Conservation (phyloP, 75 land plant species). For the Picea sitchensis region DNA sequence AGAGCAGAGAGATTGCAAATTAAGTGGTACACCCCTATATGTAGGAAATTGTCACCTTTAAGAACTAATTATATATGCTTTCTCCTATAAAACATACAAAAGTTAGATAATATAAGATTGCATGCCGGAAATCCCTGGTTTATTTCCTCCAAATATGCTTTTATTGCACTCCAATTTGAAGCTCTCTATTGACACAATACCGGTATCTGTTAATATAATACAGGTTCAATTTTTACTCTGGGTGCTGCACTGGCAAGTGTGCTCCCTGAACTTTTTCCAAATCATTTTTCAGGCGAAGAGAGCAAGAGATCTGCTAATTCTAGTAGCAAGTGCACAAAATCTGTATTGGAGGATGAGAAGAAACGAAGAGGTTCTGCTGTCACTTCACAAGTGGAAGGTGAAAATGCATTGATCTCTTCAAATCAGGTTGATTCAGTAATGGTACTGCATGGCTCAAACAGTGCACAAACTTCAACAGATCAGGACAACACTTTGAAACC, state of each 20-base stretch:
- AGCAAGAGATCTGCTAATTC: conserved; percentile 1
- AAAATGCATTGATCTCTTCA: background rate
- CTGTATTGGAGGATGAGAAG: background rate
- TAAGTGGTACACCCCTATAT: no score
- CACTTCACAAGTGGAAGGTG: conserved; percentile 8
- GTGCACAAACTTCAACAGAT: background rate
- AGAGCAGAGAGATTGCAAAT: no score
- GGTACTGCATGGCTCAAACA: background rate
- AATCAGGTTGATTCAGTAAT: background rate
- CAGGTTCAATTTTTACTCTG: conserved; percentile 64
- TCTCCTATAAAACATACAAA: background rate
- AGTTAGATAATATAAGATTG: background rate
- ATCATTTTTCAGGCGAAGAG: conserved; percentile 9
- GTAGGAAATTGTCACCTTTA: background rate
- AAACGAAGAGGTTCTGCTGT: conserved; percentile 3
- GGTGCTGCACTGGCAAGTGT: conserved; percentile 54
- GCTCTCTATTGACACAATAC: background rate
- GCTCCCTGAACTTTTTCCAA: conserved; percentile 55
- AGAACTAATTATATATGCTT: background rate
- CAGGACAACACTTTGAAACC: background rate
- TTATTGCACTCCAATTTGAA: background rate
- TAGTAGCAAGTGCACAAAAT: background rate
- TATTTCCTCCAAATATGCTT: background rate
- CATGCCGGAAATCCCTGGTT: background rate
- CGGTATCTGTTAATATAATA: conserved; percentile 1